Conservation (phyloP, 2,329 filamentous ascomycete species). For the Pseudocercospora pini-densiflorae region DNA sequence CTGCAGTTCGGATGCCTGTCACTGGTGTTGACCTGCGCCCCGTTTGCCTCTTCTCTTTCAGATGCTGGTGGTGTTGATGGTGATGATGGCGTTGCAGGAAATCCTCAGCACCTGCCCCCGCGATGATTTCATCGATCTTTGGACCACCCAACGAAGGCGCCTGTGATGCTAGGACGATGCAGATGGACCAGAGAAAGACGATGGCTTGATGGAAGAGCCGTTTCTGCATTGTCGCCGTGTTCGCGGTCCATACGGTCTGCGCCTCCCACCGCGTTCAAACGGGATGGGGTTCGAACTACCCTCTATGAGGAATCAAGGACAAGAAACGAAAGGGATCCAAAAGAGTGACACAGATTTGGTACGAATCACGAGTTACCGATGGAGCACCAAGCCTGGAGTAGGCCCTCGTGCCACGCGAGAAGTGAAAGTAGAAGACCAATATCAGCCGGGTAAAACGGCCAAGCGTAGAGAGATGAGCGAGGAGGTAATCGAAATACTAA, state of each 20-base stretch:
- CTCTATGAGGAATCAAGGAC: background rate
- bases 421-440: background rate
- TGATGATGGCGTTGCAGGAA: background rate
- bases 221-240: background rate
- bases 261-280: background rate
- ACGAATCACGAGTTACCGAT: background rate
- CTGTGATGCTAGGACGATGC: background rate
- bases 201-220: background rate
- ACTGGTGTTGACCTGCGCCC: constrained; percentile 23
- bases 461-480: constrained; percentile 3
- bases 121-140: background rate
- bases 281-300: background rate
- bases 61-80: constrained; percentile 5
- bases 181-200: background rate
- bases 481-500: constrained; percentile 1
- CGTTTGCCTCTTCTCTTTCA: constrained; percentile 1
- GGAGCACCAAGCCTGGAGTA: background rate
- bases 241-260: background rate
- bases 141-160: background rate
- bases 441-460: background rate
- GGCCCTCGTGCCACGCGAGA: background rate
- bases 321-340: background rate
- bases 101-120: background rate
- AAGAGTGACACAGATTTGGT: background rate
- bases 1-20: constrained; percentile 38